Base-by-base conservation (phyloP, 176 grass and related monocot species). In the Thinopyrum elongatum region DNA sequence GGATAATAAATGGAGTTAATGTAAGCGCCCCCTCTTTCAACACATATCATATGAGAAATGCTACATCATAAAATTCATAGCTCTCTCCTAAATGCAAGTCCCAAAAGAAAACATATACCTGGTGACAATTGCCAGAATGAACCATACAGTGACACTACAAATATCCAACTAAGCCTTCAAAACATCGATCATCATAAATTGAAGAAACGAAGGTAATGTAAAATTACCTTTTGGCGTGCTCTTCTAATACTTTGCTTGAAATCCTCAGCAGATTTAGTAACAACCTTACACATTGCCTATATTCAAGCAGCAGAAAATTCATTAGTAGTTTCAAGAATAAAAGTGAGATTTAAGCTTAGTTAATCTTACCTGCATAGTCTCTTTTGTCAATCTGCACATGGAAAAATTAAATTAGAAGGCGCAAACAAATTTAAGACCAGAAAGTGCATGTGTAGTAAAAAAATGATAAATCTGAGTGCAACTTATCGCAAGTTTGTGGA, bases 241-340 rank as follows among this genome's bases (percentile, higher is more conserved):
- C 94, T 94, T 89, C 97, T 95, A 67, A 98, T 94, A 87, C 97
- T 85, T 88, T 95, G 97, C 85, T 98, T 98, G 42, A 92, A 91
- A 89, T 94, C 97, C 86, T 98, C 97, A 64, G 86, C 92, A 57
- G 94, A 95, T 95, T 96, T 95, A 80, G 97, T 63, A 86, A 98
- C 92, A 34, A 98, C 83, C 84, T 98, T 98, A 80, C 97, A 95
- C 22, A 98, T 66, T 67, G 90, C 94, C 97, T 98, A 83, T 65
- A 70, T 44, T 71, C 51, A 77, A 49, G 33, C 19, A 88, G 2
- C 1, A 22, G 59, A 82, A 90, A 46, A 31, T 61, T 53, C 36
- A 72, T 49, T 21, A 86, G 77, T 62, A 65, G 38, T 77, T 79
- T 66, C 31, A 80, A 42, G 23, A 65, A 63, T 68, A 55, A 33